These are phyloP conservation scores for Prunella vulgaris DNA, from an alignment of 257 asterid genomes.

Conservation along the genomic window DNA sequence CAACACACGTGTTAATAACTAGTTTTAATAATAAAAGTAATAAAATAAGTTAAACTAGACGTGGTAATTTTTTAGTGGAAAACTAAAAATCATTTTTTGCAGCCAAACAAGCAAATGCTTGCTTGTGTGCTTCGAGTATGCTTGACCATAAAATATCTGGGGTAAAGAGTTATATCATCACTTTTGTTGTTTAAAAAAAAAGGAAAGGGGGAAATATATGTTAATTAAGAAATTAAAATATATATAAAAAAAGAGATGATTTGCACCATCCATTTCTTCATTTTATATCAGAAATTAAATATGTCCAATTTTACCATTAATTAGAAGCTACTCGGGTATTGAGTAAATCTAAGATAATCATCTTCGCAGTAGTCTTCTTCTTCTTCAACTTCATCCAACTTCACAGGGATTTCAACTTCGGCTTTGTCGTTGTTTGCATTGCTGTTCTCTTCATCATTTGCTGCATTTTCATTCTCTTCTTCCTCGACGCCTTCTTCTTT, in stretches of 20 bases:
- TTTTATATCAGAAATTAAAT: neutral
- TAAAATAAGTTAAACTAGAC: too few relatives aligned
- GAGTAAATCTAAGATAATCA: conserved; percentile 41
- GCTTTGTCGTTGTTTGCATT: conserved; percentile 21
- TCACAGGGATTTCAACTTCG: conserved; percentile 28
- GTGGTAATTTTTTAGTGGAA: too few relatives aligned
- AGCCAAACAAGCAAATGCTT: too few relatives aligned
- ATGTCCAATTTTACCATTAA: neutral
- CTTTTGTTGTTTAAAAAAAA: neutral
- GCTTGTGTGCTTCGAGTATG: too few relatives aligned
- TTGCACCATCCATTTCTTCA: too few relatives aligned
- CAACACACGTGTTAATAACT: too few relatives aligned
- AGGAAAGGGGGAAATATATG: too few relatives aligned
- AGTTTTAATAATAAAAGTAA: too few relatives aligned
- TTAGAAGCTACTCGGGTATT: conserved; percentile 45
- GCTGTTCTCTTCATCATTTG: conserved; percentile 17
- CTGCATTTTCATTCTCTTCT: conserved; percentile 23
- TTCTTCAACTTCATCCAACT: conserved; percentile 33
- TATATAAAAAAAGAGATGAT: neutral
- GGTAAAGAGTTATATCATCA: neutral
- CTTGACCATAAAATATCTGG: neutral
- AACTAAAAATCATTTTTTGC: too few relatives aligned
- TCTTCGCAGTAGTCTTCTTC: conserved; percentile 39
- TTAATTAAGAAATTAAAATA: neutral
- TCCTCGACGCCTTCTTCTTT: conserved; percentile 33